Percentiles rank a stretch among this genome's conserved stretches.
Evolutionary conservation across 768 basidiomycete species (phyloP).

Genomic region (Tylopilus sp.): DNA sequence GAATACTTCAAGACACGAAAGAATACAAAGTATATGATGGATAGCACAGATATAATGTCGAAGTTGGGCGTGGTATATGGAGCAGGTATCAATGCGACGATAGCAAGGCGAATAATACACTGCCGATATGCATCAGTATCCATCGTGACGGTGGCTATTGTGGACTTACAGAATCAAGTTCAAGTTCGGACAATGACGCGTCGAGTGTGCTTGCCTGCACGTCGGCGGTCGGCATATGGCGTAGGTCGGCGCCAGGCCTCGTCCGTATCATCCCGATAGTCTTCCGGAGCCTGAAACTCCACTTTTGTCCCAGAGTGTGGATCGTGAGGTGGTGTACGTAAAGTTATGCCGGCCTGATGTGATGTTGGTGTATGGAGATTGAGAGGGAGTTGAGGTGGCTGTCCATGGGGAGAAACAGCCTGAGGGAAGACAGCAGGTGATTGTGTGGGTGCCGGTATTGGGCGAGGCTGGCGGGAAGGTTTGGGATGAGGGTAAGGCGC

Average conservation of each 20-base stretch:
- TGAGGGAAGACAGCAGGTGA: constrained; percentile 29
- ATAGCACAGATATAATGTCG: constrained; percentile 21
- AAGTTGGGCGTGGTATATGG: constrained; percentile 18
- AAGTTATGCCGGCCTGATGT: constrained; percentile 24
- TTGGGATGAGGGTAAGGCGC: constrained; percentile 35
- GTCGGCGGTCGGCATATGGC: constrained; percentile 68
- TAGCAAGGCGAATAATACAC: constrained; percentile 1
- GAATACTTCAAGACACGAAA: constrained; percentile 11
- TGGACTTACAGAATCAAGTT: constrained; percentile 18
- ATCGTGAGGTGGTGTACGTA: constrained; percentile 50
- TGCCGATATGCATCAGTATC: neutral
- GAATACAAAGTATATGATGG: constrained; percentile 23
- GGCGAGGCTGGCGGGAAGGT: constrained; percentile 29
- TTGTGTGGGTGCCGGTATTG: constrained; percentile 23
- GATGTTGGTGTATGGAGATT: constrained; percentile 30
- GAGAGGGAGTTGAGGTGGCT: constrained; percentile 32
- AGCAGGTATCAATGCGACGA: constrained; percentile 22
- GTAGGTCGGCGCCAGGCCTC: constrained; percentile 72
- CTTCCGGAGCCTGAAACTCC: constrained; percentile 39
- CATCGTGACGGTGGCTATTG: neutral
- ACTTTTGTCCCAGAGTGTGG: constrained; percentile 31
- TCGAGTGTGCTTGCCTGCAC: constrained; percentile 78
- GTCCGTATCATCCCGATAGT: constrained; percentile 55
- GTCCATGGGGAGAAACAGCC: constrained; percentile 30
- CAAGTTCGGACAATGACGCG: constrained; percentile 58